These are phyloP conservation scores for Echinosophora koreensis DNA, from an alignment of 306 rosid genomes.

Conservation along the genomic window DNA sequence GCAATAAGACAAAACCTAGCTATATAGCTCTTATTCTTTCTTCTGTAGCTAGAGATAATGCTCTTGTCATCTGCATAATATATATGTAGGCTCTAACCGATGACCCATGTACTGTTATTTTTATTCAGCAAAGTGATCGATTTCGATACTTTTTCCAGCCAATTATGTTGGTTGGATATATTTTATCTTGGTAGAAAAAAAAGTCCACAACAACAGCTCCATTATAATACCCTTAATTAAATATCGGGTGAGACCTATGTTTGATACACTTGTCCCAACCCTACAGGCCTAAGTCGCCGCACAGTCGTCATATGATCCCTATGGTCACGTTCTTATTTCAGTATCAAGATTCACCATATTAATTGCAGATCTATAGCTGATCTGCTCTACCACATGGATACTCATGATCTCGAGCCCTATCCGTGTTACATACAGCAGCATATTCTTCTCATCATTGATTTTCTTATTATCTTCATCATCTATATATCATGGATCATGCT, in stretches of 20 bases:
- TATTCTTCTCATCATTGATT: conserved; percentile 53
- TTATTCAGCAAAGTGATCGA: conserved; percentile 25
- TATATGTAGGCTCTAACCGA: neutral
- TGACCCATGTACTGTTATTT: conserved; percentile 27
- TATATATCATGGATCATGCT: conserved; percentile 12
- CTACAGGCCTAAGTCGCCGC: conserved; percentile 64
- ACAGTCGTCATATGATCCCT: conserved; percentile 66
- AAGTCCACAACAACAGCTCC: conserved; percentile 36
- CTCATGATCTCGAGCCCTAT: conserved; percentile 68
- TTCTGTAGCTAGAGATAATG: conserved; percentile 27
- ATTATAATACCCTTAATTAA: neutral
- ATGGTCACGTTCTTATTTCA: conserved; percentile 59
- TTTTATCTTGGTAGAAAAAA: conserved; percentile 17
- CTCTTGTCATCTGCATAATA: conserved; percentile 4
- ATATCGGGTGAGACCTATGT: conserved; percentile 48
- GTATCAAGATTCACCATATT: conserved; percentile 56
- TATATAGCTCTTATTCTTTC: conserved; percentile 27
- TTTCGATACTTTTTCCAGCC: conserved; percentile 41
- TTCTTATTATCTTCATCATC: conserved; percentile 25
- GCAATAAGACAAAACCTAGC: conserved; percentile 36
- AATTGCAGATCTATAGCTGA: conserved; percentile 57
- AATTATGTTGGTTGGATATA: conserved; percentile 49
- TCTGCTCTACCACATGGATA: conserved; percentile 67
- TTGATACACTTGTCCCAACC: conserved; percentile 64
- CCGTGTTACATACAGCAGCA: conserved; percentile 45